These are phyloP conservation scores for Toxoplasma gondii DNA, from an alignment of 169 alveolate species.

Conservation along the genomic window DNA sequence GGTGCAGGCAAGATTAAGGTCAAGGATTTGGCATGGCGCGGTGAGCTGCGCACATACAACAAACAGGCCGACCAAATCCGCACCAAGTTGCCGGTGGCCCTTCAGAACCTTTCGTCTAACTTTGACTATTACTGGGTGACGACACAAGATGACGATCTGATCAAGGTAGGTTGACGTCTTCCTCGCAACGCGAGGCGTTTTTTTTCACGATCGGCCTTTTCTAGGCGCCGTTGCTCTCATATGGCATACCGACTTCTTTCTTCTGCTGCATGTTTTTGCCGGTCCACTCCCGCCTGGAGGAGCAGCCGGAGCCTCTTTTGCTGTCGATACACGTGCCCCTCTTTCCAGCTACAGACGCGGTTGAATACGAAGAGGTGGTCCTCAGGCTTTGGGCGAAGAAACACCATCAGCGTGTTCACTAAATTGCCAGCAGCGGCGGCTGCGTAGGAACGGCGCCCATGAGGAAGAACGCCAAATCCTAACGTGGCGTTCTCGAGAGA, in stretches of 20 bases:
- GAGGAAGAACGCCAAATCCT: no score
- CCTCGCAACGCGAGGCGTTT: constrained; percentile 26
- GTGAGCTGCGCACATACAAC: constrained; percentile 84
- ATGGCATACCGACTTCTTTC: neutral
- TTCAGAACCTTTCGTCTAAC: constrained; percentile 76
- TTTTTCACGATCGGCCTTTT: no score
- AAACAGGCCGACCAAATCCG: constrained; percentile 85
- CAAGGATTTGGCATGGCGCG: constrained; percentile 88
- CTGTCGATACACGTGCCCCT: no score
- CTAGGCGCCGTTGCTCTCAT: neutral
- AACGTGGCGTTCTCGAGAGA: no score
- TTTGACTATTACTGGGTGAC: constrained; percentile 85
- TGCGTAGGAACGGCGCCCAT: no score
- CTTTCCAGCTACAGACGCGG: no score
- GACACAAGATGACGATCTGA: constrained; percentile 86
- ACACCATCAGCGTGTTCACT: no score
- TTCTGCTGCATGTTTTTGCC: neutral
- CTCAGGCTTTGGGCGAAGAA: no score
- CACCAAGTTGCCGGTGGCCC: constrained; percentile 79
- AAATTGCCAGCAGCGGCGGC: no score
- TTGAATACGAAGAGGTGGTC: no score
- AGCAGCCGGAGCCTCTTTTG: no score
- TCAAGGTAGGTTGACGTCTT: constrained; percentile 73
- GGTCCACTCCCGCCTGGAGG: neutral
- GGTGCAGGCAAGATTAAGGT: constrained; percentile 71